Percentiles rank a stretch among this genome's conserved stretches.
These are phyloP conservation scores for Xylaria venustula DNA, from an alignment of 495 filamentous ascomycete genomes.

Conservation along the genomic window DNA sequence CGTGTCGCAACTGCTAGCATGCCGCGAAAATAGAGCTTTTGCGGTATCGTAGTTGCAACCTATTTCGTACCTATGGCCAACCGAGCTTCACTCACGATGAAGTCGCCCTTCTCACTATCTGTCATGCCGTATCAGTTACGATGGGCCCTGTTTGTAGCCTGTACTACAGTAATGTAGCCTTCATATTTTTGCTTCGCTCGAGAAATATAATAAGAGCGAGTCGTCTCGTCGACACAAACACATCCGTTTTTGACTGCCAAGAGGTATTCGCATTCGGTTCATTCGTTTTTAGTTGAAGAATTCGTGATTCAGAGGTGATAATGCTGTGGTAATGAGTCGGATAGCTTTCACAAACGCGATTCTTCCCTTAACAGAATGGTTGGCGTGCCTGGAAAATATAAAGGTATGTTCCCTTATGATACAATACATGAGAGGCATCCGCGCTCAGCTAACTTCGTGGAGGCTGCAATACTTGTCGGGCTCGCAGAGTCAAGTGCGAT, in stretches of 20 bases:
- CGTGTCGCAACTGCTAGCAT: constrained; percentile 12
- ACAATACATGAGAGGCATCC: neutral
- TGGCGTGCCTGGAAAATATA: constrained; percentile 48
- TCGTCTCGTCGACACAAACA: neutral
- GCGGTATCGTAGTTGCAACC: constrained; percentile 2
- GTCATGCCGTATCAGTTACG: constrained; percentile 6
- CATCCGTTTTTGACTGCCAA: neutral
- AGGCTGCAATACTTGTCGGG: constrained; percentile 44
- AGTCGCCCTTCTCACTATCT: neutral
- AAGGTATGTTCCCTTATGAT: constrained; percentile 22
- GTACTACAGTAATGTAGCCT: neutral
- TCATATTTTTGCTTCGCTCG: neutral
- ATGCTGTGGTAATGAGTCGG: neutral
- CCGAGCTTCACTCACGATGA: constrained; percentile 9
- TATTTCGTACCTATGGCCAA: neutral
- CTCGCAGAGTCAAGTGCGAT: constrained; percentile 51
- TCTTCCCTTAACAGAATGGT: constrained; percentile 31
- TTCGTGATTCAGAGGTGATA: neutral
- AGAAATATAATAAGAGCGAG: neutral
- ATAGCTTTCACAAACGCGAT: neutral
- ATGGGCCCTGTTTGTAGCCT: neutral
- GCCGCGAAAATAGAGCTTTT: constrained; percentile 6
- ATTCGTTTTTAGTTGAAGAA: neutral
- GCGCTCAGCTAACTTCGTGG: neutral
- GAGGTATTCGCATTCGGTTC: neutral